Conservation (phyloP, 257 asterid species). For the Lantana camara region DNA sequence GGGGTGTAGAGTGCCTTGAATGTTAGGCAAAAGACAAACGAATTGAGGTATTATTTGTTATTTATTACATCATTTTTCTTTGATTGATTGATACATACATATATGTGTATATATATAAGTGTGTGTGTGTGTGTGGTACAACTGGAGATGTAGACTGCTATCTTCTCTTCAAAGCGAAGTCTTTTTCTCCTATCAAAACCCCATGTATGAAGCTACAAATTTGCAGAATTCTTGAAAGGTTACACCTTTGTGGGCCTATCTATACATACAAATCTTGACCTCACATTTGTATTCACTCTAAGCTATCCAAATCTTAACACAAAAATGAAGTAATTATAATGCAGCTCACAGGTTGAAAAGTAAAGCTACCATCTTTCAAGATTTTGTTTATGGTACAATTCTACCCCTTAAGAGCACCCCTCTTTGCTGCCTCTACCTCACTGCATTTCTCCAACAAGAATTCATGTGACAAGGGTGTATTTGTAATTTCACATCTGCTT, state of each 20-base stretch:
- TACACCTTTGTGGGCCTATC: conserved; percentile 39
- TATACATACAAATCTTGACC: conserved; percentile 33
- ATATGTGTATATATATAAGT: no score
- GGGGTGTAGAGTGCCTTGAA: conserved; percentile 61
- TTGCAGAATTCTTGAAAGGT: conserved; percentile 28
- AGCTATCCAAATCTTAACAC: conserved; percentile 18
- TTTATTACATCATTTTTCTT: conserved; percentile 43
- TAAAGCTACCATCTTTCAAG: conserved; percentile 46
- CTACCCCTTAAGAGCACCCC: conserved; percentile 29
- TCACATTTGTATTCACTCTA: conserved; percentile 28
- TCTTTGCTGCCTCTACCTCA: conserved; percentile 3
- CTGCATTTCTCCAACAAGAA: neutral
- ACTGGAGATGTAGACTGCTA: conserved; percentile 51
- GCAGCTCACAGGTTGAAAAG: conserved; percentile 43
- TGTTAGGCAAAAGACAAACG: conserved; percentile 55
- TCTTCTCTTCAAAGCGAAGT: conserved; percentile 85
- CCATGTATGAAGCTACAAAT: conserved; percentile 29
- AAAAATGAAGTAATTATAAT: conserved; percentile 30
- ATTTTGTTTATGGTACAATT: conserved; percentile 10
- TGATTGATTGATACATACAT: conserved; percentile 16
- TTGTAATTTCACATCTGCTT: conserved; percentile 40
- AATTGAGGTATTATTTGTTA: conserved; percentile 46
- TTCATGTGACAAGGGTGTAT: conserved; percentile 32
- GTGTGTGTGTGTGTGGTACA: conserved; percentile 38
- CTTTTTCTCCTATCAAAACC: conserved; percentile 46